Evolutionary conservation across 192 early-diverging fungal species (phyloP), one percentile per base, ranked within the genome.

Genomic region (Coemansia sp.): DNA sequence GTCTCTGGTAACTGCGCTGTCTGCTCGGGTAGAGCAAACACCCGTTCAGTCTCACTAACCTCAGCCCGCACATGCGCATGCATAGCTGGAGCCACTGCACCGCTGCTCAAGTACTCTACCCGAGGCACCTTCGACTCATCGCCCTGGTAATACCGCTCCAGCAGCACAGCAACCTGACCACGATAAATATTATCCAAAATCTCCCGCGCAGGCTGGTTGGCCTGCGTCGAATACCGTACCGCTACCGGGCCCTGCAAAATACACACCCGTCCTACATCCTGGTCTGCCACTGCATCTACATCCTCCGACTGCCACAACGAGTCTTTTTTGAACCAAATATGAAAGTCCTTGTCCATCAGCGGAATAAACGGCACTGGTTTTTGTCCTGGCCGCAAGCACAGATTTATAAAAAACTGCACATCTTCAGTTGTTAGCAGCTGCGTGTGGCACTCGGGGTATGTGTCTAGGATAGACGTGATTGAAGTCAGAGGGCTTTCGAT

Each of bases 241-340:
- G 95, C 93, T 12, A 92, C 85, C 20, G 95, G 95, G 57, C 95
- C 95, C 66, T 97, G 95, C 55, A 97, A 79, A 73, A 97, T 94
- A 69, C 90, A 91, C 29, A 91, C 91, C 62, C 95, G 87, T 45
- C 87, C 84, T 10, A 91, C 88, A 83, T 97, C 95, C 78, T 93
- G 88, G 63, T 84, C 93, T 11, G 91, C 87, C 56, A 97, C 89
- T 43, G 95, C 93, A 57, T 91, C 90, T 4, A 97, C 80, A 62
- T 95, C 90, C 75, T 97, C 95, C 8, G 91, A 85, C 82, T 95
- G 95, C 95, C 95, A 97, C 48, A 97, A 82, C 29, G 92, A 94
- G 78, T 97, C 95, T 89, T 97, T 97, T 87, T 97, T 97, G 85
- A 95, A 94, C 95, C 95, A 97, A 65, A 94, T 87, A 71, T 97